Base-by-base conservation (phyloP, 176 grass and related monocot genomes). In the Carex kokanica region DNA sequence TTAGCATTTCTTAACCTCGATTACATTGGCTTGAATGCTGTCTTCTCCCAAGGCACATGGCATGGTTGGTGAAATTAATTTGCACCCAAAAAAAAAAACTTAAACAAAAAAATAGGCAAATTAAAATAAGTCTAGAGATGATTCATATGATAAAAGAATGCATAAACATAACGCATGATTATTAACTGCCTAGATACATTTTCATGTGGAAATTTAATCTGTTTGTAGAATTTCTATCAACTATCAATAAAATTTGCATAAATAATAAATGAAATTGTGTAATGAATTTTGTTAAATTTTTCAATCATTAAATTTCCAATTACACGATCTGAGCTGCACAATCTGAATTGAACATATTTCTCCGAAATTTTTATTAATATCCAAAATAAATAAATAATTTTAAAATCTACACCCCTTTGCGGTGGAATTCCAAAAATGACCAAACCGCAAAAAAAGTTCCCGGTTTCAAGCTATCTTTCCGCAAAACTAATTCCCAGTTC, bases 41-140 rank as follows among this genome's bases (percentile, higher is more conserved):
- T 82, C 60, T 82, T 82, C 60, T 49, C 38, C 80, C 80, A 27
- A 82, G 80, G 80, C 80, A 82, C 80, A 82, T 82, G 79, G 78
- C 78, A 36, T 6, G 16, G 58, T 80, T 43, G 54, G 17, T 41
- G 7, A 31, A 80, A 20, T 20, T 61, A 1, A 43, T 80, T 61
- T 80, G 55, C 52, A 57, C 27, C 52, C 41, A n/a, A 27, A 25
- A 25, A 8, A 56, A 34, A 59, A 32, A 31, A 8, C 1, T 67
- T 79, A 12, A 31, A 32, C 13, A 78, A 52, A 1, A 51, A 0
- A 21, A 47, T 27, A 8, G 1, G 8, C 1, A 45, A 12, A 49
- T 12, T 54, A 55, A 78, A 12, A 56, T 57, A 15, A 52, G 12
- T 54, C 17, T 78, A 16, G 73, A 51, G 70, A 74, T 52, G 47